phyloP scores from a whole-genome alignment of 2,329 filamentous ascomycete genomes.

The Thelonectria blattea region DNA sequence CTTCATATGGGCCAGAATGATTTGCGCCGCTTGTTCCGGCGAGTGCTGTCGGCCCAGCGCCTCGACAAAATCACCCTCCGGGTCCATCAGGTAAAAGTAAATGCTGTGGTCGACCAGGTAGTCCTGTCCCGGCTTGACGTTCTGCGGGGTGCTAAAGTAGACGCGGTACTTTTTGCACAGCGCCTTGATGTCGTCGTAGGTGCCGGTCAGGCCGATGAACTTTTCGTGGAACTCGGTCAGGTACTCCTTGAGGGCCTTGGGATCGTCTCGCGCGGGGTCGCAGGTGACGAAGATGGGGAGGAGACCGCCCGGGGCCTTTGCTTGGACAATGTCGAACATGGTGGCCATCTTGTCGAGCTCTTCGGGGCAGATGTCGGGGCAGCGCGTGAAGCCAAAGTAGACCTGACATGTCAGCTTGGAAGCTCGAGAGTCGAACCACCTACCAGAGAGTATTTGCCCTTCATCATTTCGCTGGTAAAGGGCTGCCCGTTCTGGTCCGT shows the following conservation, averaged over 20 bases:
- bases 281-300: slow-evolving; percentile 92
- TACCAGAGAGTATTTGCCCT: slow-evolving; percentile 84
- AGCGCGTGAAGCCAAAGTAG: slow-evolving; percentile 98
- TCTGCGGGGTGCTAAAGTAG: slow-evolving; percentile 91
- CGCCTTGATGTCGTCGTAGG: slow-evolving; percentile 90
- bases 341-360: slow-evolving; percentile 99
- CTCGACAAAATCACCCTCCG: slow-evolving; percentile 97
- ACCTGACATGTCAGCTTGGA: slow-evolving; percentile 59
- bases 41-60: slow-evolving; percentile 94
- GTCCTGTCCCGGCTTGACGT: slow-evolving; percentile 91
- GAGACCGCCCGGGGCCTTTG: slow-evolving; percentile 58
- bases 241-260: slow-evolving; percentile 83
- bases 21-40: slow-evolving; percentile 79
- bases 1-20: slow-evolving; percentile 86
- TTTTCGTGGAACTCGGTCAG: slow-evolving; percentile 87
- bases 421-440: slow-evolving; percentile 37
- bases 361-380: slow-evolving; percentile 97
- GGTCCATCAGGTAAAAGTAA: slow-evolving; percentile 99
- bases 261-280: slow-evolving; percentile 90
- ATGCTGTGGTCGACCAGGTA: slow-evolving; percentile 99
- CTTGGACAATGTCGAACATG: slow-evolving; percentile 79
- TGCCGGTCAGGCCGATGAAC: slow-evolving; percentile 88
- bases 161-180: slow-evolving; percentile 96
- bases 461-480: slow-evolving; percentile 81
- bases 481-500: slow-evolving; percentile 80